Percentiles rank a stretch among this genome's conserved stretches.
Conservation (phyloP, 2,329 filamentous ascomycete species). For the Cladosporium sp. region DNA sequence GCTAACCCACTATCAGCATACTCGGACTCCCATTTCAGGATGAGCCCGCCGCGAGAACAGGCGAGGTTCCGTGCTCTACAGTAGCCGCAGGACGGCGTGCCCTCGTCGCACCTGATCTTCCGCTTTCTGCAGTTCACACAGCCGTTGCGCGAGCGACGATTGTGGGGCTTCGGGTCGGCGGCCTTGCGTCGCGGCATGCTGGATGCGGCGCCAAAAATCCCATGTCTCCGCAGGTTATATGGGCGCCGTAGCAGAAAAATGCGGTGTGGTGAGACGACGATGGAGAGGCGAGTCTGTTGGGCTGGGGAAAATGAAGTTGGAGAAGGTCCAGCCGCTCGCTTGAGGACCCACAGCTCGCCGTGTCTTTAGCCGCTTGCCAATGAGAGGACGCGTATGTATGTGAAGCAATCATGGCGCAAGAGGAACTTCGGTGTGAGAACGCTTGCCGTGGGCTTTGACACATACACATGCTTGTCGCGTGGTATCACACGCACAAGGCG, state of each 20-base stretch:
- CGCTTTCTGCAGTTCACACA: conserved; percentile 37
- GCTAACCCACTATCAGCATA: conserved; percentile 36
- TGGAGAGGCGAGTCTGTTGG: conserved; percentile 1
- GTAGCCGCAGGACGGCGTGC: conserved; percentile 33
- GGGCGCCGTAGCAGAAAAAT: neutral
- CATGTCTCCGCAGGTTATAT: conserved; percentile 5
- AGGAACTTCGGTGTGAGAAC: neutral
- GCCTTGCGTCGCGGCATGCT: conserved; percentile 17
- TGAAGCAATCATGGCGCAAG: neutral
- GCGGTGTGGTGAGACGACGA: neutral
- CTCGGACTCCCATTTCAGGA: conserved; percentile 30
- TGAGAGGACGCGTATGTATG: neutral
- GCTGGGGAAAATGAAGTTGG: neutral
- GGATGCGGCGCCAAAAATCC: neutral
- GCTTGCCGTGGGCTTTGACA: neutral
- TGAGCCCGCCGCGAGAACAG: conserved; percentile 28
- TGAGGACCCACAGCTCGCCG: neutral
- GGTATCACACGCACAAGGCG: neutral
- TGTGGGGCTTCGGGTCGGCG: conserved; percentile 13
- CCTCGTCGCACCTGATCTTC: conserved; percentile 37
- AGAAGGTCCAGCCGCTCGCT: conserved; percentile 6
- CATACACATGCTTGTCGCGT: neutral
- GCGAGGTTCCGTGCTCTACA: conserved; percentile 32
- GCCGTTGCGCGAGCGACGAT: conserved; percentile 32
- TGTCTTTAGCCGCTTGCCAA: conserved; percentile 1